Base-by-base conservation (phyloP, 2,329 filamentous ascomycete species). In the Aspergillus aculeatus region DNA sequence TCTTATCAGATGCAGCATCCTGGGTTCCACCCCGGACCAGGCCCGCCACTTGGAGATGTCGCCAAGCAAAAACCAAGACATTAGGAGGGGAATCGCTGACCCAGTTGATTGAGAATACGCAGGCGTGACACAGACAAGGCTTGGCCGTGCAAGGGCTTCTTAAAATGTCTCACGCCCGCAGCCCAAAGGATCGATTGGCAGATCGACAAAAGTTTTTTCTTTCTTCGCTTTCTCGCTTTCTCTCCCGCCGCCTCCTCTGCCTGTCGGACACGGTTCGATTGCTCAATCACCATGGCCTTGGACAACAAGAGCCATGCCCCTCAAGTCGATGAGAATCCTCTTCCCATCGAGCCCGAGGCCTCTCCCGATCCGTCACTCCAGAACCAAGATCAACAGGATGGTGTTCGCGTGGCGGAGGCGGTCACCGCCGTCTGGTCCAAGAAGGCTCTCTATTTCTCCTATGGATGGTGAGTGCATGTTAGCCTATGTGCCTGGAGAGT, bases 391-490 rank as follows among this genome's bases (percentile, higher is more conserved):
- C 51, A 51, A 47, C 72, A 75, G 51, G 62, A 66, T 52, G 78
- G 77, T 67, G 78, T 80, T 38, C 71, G 77, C 31, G 72, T 77
- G 54, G 73, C 77, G 4, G 77, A 81, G 62, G 80, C 78, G 16
- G 71, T 80, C 16, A 76, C 78, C 11, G 66, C 77, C 59, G 73
- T 71, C 23, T 81, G 79, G 79, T 73, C 75, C 4, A 80, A 73
- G 62, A 69, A 62, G 57, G 72, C 74, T 5, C 64, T 82, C 10
- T 68, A 73, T 48, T 61, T 66, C 3, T 72, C 75, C 49, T 80
- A 78, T 64, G 64, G 71, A 55, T 71, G 71, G 79, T 79, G 66
- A 62, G 76, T 64, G 11, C 23, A 24, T 57, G 14, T 38, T 23
- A 21, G 12, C 14, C 29, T 38, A 14, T 6, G 16, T 41, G 21